Evolutionary conservation across 768 basidiomycete genomes (phyloP).

Genomic region (Russula sp.): DNA sequence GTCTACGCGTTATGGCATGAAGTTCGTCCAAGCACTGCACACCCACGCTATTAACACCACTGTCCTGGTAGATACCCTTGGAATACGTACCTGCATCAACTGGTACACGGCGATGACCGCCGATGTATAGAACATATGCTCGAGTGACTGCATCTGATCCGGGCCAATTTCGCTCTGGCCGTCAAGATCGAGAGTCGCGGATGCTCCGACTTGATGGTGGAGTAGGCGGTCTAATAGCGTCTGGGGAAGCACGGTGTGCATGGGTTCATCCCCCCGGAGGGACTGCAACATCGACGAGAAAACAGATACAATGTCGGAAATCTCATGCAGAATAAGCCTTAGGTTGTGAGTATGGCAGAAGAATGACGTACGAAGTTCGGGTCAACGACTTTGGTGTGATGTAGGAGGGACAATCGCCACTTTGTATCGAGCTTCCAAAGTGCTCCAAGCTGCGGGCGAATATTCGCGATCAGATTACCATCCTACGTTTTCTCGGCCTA

Average conservation of each 20-base stretch:
- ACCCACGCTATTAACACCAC: neutral
- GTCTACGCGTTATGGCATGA: slow-evolving; percentile 11
- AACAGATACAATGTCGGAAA: slow-evolving; percentile 41
- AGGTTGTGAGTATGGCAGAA: neutral
- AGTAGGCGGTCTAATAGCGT: slow-evolving; percentile 21
- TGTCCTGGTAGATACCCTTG: neutral
- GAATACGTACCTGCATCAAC: slow-evolving; percentile 13
- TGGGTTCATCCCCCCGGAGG: slow-evolving; percentile 19
- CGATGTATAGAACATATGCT: slow-evolving; percentile 20
- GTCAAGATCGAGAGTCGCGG: slow-evolving; percentile 2
- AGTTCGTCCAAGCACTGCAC: slow-evolving; percentile 21
- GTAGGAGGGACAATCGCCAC: slow-evolving; percentile 38
- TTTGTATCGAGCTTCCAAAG: slow-evolving; percentile 39
- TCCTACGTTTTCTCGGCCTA: slow-evolving; percentile 26
- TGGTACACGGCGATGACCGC: slow-evolving; percentile 17
- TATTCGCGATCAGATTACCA: neutral
- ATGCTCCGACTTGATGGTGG: neutral
- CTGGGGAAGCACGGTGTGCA: slow-evolving; percentile 21
- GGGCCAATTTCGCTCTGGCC: slow-evolving; percentile 3
- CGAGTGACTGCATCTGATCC: slow-evolving; percentile 13
- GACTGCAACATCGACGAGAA: slow-evolving; percentile 23
- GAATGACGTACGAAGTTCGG: slow-evolving; percentile 43
- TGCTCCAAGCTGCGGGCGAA: slow-evolving; percentile 34
- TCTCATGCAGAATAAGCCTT: slow-evolving; percentile 27
- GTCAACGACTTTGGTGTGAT: slow-evolving; percentile 45